A percentile compares a stretch with the other conserved stretches of the same genome.
Evolutionary conservation across 1,139 yeast species (phyloP).

Genomic region (Saccharomyces pastorianus): DNA sequence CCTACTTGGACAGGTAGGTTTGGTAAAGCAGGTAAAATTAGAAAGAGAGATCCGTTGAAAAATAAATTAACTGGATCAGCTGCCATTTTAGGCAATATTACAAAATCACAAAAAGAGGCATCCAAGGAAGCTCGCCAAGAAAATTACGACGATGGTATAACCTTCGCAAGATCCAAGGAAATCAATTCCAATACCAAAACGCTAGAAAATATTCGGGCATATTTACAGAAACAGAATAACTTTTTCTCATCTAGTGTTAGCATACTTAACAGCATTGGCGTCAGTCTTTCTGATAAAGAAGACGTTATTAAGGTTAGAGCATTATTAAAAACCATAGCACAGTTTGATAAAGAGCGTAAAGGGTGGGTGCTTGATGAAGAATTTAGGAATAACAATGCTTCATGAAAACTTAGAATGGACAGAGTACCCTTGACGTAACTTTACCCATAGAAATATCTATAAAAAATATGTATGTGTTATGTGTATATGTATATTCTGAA

Average conservation of each 20-base stretch:
- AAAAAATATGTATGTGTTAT: neutral
- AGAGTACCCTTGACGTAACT: neutral
- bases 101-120: slow-evolving; percentile 13
- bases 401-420: neutral
- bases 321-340: slow-evolving; percentile 59
- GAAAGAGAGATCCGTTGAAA: slow-evolving; percentile 11
- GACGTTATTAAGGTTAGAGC: slow-evolving; percentile 61
- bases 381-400: slow-evolving; percentile 6
- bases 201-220: slow-evolving; percentile 34
- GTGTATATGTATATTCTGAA: slow-evolving; percentile 12
- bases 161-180: neutral
- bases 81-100: slow-evolving; percentile 21
- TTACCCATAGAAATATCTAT: neutral
- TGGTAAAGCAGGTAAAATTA: slow-evolving; percentile 68
- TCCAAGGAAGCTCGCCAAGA: slow-evolving; percentile 3
- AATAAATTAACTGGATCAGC: slow-evolving; percentile 20
- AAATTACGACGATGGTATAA: neutral
- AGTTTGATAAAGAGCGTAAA: slow-evolving; percentile 49
- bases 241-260: slow-evolving; percentile 49
- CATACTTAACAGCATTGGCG: slow-evolving; percentile 43
- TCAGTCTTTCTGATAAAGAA: slow-evolving; percentile 43
- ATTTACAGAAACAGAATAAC: slow-evolving; percentile 34
- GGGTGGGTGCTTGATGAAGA: slow-evolving; percentile 65
- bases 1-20: slow-evolving; percentile 97
- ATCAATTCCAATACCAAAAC: slow-evolving; percentile 32